A percentile compares a stretch with the other conserved stretches of the same genome.
These are phyloP conservation scores for Leptographium galeiforme DNA, from an alignment of 2,329 filamentous ascomycete genomes.

Conservation along the genomic window DNA sequence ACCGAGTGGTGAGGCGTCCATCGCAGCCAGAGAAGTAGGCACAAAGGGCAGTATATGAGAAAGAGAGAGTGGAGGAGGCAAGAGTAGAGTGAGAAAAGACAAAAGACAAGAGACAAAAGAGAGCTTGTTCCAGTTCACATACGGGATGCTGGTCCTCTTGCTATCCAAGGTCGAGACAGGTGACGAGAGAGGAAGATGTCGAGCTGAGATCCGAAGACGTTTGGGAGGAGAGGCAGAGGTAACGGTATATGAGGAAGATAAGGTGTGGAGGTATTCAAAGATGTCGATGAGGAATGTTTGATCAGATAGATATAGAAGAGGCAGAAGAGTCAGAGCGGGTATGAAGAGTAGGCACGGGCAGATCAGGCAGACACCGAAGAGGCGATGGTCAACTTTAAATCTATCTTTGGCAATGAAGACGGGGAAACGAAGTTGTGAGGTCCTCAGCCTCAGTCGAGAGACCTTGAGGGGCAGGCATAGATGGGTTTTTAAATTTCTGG, in stretches of 20 bases:
- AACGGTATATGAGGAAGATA: background rate
- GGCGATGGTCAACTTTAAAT: conserved; percentile 2
- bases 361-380: background rate
- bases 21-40: conserved; percentile 6
- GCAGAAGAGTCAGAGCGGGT: background rate
- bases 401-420: conserved; percentile 7
- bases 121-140: background rate
- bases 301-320: background rate
- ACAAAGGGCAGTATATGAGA: background rate
- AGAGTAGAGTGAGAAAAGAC: background rate
- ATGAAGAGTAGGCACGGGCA: background rate
- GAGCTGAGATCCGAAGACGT: background rate
- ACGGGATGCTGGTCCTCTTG: background rate
- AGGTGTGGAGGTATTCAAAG: background rate
- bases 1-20: conserved; percentile 15
- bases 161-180: background rate
- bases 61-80: background rate
- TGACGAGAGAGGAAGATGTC: background rate
- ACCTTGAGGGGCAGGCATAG: conserved; percentile 2
- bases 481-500: conserved; percentile 6
- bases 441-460: conserved; percentile 9
- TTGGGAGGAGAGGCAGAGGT: background rate
- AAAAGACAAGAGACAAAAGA: background rate
- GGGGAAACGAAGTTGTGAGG: conserved; percentile 3
- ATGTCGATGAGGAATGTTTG: background rate